phyloP scores from a whole-genome alignment of 2,329 filamentous ascomycete species.

The Xylariales sp. region DNA sequence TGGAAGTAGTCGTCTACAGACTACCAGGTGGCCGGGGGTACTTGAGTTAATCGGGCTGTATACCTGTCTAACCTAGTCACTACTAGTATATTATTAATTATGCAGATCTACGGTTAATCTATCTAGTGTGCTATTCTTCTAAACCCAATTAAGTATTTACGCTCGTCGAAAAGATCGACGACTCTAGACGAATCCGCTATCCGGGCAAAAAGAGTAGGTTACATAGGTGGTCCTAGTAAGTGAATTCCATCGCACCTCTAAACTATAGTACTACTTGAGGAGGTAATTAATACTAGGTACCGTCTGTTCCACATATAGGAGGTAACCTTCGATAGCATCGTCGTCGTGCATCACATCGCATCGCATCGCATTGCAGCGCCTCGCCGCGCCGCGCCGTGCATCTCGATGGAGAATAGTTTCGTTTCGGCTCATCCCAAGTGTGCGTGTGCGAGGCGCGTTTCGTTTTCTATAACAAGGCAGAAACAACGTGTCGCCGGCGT shows the following conservation, averaged over 20 bases:
- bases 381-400: conserved; percentile 25
- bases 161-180: conserved; percentile 6
- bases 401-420: conserved; percentile 28
- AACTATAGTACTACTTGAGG: neutral
- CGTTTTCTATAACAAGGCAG: conserved; percentile 21
- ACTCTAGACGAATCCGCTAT: conserved; percentile 20
- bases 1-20: neutral
- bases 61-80: too few species aligned
- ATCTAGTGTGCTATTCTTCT: neutral
- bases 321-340: conserved; percentile 33
- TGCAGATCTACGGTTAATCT: too few species aligned
- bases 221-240: too few species aligned
- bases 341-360: conserved; percentile 37
- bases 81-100: neutral
- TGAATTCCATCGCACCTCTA: neutral
- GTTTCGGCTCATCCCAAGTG: conserved; percentile 14
- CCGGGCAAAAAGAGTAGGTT: conserved; percentile 7
- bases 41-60: neutral
- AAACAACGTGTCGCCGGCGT: conserved; percentile 26
- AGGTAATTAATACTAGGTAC: conserved; percentile 1
- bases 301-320: conserved; percentile 33
- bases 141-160: conserved; percentile 12
- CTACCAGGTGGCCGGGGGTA: neutral
- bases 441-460: conserved; percentile 30
- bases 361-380: conserved; percentile 35